Percentiles rank a stretch among this genome's conserved stretches.
These are phyloP conservation scores for Mortierella sp. DNA, from an alignment of 371 early-diverging fungal species.

Conservation along the genomic window DNA sequence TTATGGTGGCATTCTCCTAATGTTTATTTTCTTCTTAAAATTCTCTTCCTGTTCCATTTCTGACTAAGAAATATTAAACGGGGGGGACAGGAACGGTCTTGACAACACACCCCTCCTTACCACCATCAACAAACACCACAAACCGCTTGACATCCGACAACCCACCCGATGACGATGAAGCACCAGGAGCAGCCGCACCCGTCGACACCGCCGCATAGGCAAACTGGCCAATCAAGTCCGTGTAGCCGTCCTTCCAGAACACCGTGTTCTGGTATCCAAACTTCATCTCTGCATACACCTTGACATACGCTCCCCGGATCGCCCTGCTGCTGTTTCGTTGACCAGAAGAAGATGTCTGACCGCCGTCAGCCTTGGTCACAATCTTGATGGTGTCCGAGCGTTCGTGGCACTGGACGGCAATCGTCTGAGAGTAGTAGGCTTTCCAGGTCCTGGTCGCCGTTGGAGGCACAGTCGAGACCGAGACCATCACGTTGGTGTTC, in stretches of 20 bases:
- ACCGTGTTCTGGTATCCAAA: conserved; percentile 26
- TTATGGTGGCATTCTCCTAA: too few species aligned
- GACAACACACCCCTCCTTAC: conserved; percentile 49
- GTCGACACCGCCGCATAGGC: conserved; percentile 67
- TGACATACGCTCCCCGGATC: conserved; percentile 69
- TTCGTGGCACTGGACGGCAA: conserved; percentile 64
- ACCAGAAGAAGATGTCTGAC: too few species aligned
- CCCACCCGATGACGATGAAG: neutral
- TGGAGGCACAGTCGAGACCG: conserved; percentile 35
- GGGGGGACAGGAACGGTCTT: conserved; percentile 54
- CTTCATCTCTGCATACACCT: conserved; percentile 68
- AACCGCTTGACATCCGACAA: conserved; percentile 34
- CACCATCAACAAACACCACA: conserved; percentile 55
- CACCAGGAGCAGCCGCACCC: neutral
- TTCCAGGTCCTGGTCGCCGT: conserved; percentile 53
- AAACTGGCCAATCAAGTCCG: conserved; percentile 71
- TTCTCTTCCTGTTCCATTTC: neutral
- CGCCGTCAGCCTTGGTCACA: conserved; percentile 36
- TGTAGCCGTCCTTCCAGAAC: conserved; percentile 78
- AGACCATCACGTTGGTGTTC: conserved; percentile 54
- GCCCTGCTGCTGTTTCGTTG: conserved; percentile 16
- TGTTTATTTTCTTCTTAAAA: neutral
- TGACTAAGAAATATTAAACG: too few species aligned
- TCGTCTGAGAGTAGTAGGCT: conserved; percentile 62
- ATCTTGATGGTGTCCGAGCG: conserved; percentile 66